These are phyloP conservation scores for Thelonectria olida DNA, from an alignment of 2,329 filamentous ascomycete genomes.

Conservation along the genomic window DNA sequence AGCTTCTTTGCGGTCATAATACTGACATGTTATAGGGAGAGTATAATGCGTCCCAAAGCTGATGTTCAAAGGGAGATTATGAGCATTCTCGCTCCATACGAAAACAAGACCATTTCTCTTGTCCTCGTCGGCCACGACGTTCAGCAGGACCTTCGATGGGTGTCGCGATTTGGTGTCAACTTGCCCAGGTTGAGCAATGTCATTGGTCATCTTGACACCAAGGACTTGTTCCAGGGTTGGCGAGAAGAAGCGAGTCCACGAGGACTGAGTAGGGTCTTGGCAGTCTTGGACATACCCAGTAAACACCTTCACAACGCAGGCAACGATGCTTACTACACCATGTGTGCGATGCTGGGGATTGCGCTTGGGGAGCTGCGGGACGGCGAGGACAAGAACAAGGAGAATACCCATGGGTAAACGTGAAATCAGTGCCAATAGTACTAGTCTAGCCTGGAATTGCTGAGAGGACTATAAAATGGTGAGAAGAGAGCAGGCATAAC, in stretches of 20 bases:
- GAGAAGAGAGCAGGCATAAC: constrained; percentile 39
- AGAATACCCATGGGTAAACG: neutral
- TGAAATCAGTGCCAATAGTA: constrained; percentile 4
- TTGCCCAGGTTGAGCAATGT: constrained; percentile 61
- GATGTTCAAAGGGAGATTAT: constrained; percentile 49
- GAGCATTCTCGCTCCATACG: constrained; percentile 46
- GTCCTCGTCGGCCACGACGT: constrained; percentile 84
- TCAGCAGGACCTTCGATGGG: constrained; percentile 72
- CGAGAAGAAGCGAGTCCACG: constrained; percentile 61
- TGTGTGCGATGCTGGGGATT: constrained; percentile 73
- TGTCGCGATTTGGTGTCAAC: constrained; percentile 72
- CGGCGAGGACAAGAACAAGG: constrained; percentile 26
- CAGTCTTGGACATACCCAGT: constrained; percentile 68
- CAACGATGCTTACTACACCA: constrained; percentile 84
- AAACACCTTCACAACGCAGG: constrained; percentile 85
- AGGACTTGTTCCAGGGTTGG: constrained; percentile 73
- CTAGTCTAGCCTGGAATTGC: neutral
- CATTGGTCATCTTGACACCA: constrained; percentile 77
- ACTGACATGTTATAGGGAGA: constrained; percentile 46
- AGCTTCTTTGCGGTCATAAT: neutral
- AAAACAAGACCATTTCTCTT: constrained; percentile 58
- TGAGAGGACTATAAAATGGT: neutral
- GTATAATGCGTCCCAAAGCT: constrained; percentile 49
- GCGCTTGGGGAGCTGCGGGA: constrained; percentile 39
- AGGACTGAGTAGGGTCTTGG: constrained; percentile 69